Percentiles rank a stretch among this genome's conserved stretches.
These are phyloP conservation scores for Podospora appendiculata DNA, from an alignment of 495 filamentous ascomycete species.

Conservation along the genomic window DNA sequence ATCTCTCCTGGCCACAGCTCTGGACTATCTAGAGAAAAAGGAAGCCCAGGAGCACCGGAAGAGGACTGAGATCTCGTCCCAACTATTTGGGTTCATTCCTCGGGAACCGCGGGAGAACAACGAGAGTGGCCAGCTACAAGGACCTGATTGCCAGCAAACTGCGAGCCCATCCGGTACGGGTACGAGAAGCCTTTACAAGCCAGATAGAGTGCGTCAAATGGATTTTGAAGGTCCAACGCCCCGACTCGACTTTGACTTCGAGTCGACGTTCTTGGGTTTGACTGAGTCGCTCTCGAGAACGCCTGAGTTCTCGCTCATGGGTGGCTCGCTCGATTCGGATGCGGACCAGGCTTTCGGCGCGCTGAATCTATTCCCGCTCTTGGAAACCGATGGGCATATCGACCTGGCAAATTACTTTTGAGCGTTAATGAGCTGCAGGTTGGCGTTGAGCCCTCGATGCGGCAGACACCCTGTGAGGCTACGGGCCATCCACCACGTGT, in stretches of 20 bases:
- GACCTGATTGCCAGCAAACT: not conserved
- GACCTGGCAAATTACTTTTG: conserved; percentile 35
- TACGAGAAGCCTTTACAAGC: not conserved
- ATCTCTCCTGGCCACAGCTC: conserved; percentile 30
- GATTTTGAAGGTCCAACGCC: not conserved
- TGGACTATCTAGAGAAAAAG: conserved; percentile 28
- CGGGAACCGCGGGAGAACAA: not conserved
- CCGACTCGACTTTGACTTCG: conserved; percentile 19
- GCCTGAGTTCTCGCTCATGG: conserved; percentile 17
- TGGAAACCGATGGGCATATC: conserved; percentile 36
- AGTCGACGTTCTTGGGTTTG: conserved; percentile 18
- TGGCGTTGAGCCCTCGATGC: too few relatives aligned
- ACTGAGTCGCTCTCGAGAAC: conserved; percentile 10
- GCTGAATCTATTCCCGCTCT: conserved; percentile 34
- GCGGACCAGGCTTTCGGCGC: conserved; percentile 32
- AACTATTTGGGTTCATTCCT: conserved; percentile 35
- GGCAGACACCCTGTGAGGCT: too few relatives aligned
- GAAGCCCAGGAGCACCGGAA: conserved; percentile 30
- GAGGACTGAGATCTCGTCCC: conserved; percentile 34
- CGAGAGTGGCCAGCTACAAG: not conserved
- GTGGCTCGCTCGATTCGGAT: conserved; percentile 17
- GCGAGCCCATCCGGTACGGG: not conserved
- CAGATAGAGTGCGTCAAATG: not conserved
- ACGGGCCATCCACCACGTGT: too few relatives aligned
- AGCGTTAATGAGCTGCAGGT: not conserved